Conservation (phyloP, 2,329 filamentous ascomycete species). For the Diaporthe sp. region DNA sequence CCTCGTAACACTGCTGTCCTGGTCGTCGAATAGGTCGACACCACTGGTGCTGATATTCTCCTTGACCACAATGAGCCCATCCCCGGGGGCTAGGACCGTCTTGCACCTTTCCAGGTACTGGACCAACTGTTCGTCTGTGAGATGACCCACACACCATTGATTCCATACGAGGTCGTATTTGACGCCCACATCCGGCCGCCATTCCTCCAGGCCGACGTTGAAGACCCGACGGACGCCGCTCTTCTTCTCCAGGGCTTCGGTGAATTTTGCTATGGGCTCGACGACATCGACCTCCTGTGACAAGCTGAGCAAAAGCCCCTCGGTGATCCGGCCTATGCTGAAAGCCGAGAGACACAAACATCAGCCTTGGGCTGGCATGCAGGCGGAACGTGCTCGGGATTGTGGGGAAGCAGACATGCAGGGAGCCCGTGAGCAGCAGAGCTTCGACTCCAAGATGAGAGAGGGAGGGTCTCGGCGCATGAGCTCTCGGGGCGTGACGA, state of each 20-base stretch:
- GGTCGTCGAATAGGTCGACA: conserved; percentile 79
- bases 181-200: conserved; percentile 61
- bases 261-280: conserved; percentile 88
- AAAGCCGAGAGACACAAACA: neutral
- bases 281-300: conserved; percentile 83
- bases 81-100: conserved; percentile 49
- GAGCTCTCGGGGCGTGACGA: conserved; percentile 19
- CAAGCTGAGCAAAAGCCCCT: conserved; percentile 78
- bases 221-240: conserved; percentile 73
- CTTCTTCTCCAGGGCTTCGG: conserved; percentile 68
- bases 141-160: conserved; percentile 90
- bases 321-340: conserved; percentile 86
- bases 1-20: conserved; percentile 83
- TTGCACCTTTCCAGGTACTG: conserved; percentile 75
- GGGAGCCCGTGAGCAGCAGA: neutral
- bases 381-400: neutral
- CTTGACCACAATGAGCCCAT: conserved; percentile 78
- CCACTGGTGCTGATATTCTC: conserved; percentile 77
- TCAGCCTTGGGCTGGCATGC: neutral
- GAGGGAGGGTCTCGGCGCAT: conserved; percentile 17
- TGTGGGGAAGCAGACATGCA: neutral
- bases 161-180: conserved; percentile 87
- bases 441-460: neutral
- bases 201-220: conserved; percentile 81
- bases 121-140: conserved; percentile 80